Base-by-base conservation (phyloP, 345 rosid species). In the Moricandia moricandioides region DNA sequence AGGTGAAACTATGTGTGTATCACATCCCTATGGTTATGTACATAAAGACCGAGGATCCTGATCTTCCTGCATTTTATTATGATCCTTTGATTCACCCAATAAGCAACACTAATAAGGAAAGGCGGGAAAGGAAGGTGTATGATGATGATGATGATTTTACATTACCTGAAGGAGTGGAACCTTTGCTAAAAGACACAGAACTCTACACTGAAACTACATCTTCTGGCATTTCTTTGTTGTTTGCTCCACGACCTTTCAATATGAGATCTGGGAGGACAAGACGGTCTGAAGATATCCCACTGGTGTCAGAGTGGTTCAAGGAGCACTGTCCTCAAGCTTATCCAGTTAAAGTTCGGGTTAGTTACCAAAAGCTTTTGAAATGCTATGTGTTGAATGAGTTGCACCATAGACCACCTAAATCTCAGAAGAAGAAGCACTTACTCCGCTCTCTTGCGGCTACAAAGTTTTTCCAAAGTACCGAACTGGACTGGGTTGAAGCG, bases 261-360 rank as follows among this genome's bases (percentile, higher is more conserved):
- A 92, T 91, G 88, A 90, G 99, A 79, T 95, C 98, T 57, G 99
- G 99, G 63, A 86, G 97, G 65, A 92, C 86, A 80, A 82, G 99
- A 8, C 83, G 99, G 26, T 87, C 99, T 70, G 96, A 92, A 77
- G 99, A 95, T 84, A 92, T 95, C 66, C 99, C 99, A 26, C 87
- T 95, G 62, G 99, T 95, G 55, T 90, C 99, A 16, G 99, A 95
- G 80, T 95, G 99, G 99, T 95, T 85, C 78, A 95, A 95, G 85
- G 99, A 95, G 89, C 99, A 95, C 78, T 95, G 99, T 74, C 99
- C 99, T 79, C 99, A 97, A 30, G 85, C 99, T 11, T 96, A 91
- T 79, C 99, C 99, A 0, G 99, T 96, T 56, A 96, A 96, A 80
- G 99, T 96, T 67, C 88, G 99, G 18, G 99, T 96, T 26, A 92